Percentiles rank a stretch among this genome's conserved stretches.
Conservation (phyloP, 345 rosid species). For the Brassica nigra region DNA sequence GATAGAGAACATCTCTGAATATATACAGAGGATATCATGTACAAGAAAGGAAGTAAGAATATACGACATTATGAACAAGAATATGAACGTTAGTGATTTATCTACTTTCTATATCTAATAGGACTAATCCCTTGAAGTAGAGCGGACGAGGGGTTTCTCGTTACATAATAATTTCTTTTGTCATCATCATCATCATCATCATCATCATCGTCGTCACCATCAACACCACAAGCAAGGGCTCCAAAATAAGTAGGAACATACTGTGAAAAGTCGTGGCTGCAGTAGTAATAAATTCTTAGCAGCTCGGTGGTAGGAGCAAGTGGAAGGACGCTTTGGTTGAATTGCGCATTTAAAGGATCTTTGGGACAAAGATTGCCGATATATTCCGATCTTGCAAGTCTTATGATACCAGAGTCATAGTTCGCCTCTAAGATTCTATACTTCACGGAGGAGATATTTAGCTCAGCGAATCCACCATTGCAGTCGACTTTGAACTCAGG, state of each 20-base stretch:
- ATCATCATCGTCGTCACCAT: too few relatives aligned
- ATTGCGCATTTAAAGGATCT: not conserved
- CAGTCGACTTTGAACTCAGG: too few relatives aligned
- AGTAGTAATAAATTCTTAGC: conserved; percentile 37
- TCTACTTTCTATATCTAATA: too few relatives aligned
- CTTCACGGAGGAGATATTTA: too few relatives aligned
- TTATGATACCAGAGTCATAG: not conserved
- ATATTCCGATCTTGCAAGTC: conserved; percentile 40
- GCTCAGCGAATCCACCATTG: too few relatives aligned
- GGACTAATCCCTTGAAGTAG: accelerated
- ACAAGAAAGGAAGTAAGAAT: too few relatives aligned
- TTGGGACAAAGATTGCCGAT: conserved; percentile 3
- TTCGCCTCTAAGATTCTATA: not conserved
- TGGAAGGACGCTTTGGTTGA: not conserved
- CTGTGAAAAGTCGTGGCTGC: not conserved
- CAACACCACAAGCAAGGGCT: not conserved
- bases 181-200: not conserved
- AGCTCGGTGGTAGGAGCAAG: not conserved
- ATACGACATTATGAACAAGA: too few relatives aligned
- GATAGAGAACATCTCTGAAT: too few relatives aligned
- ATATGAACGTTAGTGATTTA: too few relatives aligned
- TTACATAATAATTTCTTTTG: not conserved
- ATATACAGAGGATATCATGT: too few relatives aligned
- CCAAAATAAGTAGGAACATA: not conserved
- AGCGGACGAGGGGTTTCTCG: not conserved